Conservation (phyloP, 73 alveolate genomes). For the Paraurostyla sp. region DNA sequence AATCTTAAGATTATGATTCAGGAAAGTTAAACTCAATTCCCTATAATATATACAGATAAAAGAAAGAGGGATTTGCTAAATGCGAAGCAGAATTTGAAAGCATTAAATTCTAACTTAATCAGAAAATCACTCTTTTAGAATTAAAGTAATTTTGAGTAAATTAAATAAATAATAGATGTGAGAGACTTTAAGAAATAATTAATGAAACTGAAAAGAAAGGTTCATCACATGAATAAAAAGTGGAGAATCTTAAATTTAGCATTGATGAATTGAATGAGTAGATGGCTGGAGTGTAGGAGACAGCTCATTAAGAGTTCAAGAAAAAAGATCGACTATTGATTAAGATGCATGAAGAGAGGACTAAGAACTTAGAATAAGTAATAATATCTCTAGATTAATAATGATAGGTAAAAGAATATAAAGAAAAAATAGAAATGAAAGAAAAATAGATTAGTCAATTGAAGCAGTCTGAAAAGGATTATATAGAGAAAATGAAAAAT, state of each 20-base stretch:
- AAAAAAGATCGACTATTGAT: conserved; percentile 18
- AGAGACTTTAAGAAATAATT: conserved; percentile 17
- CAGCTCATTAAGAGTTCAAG: conserved; percentile 10
- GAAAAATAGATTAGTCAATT: neutral
- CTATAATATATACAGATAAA: neutral
- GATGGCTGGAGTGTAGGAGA: neutral
- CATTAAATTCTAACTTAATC: neutral
- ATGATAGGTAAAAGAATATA: neutral
- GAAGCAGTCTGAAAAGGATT: neutral
- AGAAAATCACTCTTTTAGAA: neutral
- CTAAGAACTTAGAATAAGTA: conserved; percentile 12
- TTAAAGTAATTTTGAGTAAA: neutral
- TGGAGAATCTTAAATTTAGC: neutral
- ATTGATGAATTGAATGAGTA: conserved; percentile 9
- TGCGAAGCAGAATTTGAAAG: neutral
- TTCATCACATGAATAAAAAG: neutral
- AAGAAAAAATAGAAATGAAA: neutral
- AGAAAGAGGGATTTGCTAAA: neutral
- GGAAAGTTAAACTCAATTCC: conserved; percentile 19
- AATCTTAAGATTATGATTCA: conserved; percentile 18
- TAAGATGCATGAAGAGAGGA: conserved; percentile 48
- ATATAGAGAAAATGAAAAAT: neutral
- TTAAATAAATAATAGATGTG: neutral
- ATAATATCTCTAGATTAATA: neutral
- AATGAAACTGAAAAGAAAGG: conserved; percentile 28